Percentiles rank a stretch among this genome's conserved stretches.
These are phyloP conservation scores for Morella rubra DNA, from an alignment of 306 rosid genomes.

Conservation along the genomic window DNA sequence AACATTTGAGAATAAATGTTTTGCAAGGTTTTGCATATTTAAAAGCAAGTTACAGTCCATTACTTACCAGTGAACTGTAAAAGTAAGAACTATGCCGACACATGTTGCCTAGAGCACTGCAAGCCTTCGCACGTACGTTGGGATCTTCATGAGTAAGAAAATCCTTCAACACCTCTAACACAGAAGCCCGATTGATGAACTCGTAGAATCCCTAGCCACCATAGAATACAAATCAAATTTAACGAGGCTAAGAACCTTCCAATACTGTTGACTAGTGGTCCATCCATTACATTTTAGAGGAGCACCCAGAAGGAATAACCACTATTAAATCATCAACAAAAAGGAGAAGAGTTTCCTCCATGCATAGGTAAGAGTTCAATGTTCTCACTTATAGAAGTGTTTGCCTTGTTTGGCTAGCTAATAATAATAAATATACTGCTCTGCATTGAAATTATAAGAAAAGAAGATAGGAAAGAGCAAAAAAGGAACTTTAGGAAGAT, in stretches of 20 bases:
- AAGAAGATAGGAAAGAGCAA: too few species aligned
- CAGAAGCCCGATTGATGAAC: constrained; percentile 68
- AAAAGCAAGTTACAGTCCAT: constrained; percentile 13
- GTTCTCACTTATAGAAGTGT: too few species aligned
- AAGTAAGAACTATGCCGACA: constrained; percentile 89
- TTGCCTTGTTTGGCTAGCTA: too few species aligned
- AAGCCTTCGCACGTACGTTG: constrained; percentile 85
- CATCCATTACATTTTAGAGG: neutral
- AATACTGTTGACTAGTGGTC: neutral
- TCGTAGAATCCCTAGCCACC: constrained; percentile 76
- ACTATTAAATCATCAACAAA: too few species aligned
- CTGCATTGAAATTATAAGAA: too few species aligned
- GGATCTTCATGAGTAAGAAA: constrained; percentile 87
- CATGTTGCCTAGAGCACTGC: constrained; percentile 98
- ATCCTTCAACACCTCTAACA: constrained; percentile 76
- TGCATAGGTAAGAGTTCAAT: too few species aligned
- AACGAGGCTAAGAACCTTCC: neutral
- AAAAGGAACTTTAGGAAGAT: too few species aligned
- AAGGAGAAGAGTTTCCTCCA: too few species aligned
- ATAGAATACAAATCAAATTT: constrained; percentile 9
- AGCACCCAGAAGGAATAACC: neutral
- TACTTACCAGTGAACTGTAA: constrained; percentile 65
- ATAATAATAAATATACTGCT: too few species aligned
- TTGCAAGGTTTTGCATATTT: constrained; percentile 5
- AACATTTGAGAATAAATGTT: constrained; percentile 1